Evolutionary conservation across 352 stramenopile species (phyloP).

Genomic region (Phytophthora cajani): DNA sequence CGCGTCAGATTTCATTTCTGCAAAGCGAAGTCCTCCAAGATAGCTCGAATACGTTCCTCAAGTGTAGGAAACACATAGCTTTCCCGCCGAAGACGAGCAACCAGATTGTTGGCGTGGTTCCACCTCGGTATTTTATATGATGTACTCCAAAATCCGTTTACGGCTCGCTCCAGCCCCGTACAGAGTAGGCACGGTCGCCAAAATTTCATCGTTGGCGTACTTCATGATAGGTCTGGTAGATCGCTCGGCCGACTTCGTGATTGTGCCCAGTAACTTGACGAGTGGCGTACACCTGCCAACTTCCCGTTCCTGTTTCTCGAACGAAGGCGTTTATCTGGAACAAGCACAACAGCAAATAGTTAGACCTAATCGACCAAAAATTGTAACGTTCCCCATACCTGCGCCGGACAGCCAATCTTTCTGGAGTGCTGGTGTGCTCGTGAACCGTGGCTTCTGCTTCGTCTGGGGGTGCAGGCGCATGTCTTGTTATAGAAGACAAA

Average conservation of each 20-base stretch:
- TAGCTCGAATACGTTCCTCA: conserved; percentile 5
- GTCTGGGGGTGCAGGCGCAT: neutral
- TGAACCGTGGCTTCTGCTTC: neutral
- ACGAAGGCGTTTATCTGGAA: neutral
- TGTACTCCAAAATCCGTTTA: conserved; percentile 19
- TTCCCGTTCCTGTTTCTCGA: no score
- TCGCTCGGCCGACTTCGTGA: conserved; percentile 1
- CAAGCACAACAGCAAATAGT: neutral
- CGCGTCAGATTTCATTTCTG: neutral
- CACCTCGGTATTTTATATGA: conserved; percentile 3
- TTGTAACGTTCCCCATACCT: neutral
- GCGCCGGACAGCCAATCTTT: conserved; percentile 10
- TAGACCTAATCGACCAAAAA: neutral
- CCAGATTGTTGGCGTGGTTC: conserved; percentile 15
- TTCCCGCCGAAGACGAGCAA: neutral
- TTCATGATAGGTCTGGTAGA: conserved; percentile 12
- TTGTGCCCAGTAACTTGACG: conserved; percentile 5
- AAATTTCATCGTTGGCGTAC: conserved; percentile 2
- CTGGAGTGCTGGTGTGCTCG: conserved; percentile 3
- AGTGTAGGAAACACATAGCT: conserved; percentile 12
- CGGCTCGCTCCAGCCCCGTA: conserved; percentile 1
- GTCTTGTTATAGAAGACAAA: neutral
- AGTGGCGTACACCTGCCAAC: neutral
- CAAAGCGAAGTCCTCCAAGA: conserved; percentile 13
- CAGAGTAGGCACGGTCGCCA: neutral